phyloP scores from a whole-genome alignment of 768 basidiomycete genomes.

The Pholiota molesta region DNA sequence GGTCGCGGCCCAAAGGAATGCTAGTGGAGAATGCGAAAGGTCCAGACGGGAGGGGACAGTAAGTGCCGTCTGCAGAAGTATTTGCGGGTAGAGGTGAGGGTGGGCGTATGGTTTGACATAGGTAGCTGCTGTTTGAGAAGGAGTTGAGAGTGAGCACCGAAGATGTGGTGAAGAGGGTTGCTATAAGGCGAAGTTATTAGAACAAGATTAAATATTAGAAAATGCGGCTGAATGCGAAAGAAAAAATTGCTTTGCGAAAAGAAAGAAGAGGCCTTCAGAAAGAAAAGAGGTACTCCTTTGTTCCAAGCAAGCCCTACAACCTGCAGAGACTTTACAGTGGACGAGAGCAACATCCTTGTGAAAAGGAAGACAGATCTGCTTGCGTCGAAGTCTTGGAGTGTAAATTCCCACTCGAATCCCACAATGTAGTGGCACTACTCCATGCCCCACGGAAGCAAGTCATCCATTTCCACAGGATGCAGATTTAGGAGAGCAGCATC shows the following conservation, averaged over 20 bases:
- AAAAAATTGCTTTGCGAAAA: too few relatives aligned
- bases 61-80: constrained; percentile 41
- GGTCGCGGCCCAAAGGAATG: constrained; percentile 64
- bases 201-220: neutral
- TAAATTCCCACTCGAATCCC: too few relatives aligned
- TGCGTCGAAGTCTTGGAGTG: too few relatives aligned
- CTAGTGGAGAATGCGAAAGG: constrained; percentile 81
- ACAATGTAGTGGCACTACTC: too few relatives aligned
- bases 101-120: constrained; percentile 82
- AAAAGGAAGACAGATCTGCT: too few relatives aligned
- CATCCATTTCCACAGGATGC: too few relatives aligned
- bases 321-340: neutral
- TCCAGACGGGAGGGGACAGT: constrained; percentile 82
- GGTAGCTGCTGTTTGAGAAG: constrained; percentile 68
- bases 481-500: too few relatives aligned
- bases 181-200: constrained; percentile 34
- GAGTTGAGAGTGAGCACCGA: constrained; percentile 78
- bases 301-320: neutral
- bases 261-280: too few relatives aligned
- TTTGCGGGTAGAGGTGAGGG: constrained; percentile 67
- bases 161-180: constrained; percentile 87
- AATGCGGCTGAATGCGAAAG: too few relatives aligned
- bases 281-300: neutral
- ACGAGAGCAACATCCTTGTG: too few relatives aligned
- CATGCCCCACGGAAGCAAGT: too few relatives aligned